A percentile compares a stretch with the other conserved stretches of the same genome.
phyloP scores from a whole-genome alignment of 148 eudicot species.

The Cornus kousa region DNA sequence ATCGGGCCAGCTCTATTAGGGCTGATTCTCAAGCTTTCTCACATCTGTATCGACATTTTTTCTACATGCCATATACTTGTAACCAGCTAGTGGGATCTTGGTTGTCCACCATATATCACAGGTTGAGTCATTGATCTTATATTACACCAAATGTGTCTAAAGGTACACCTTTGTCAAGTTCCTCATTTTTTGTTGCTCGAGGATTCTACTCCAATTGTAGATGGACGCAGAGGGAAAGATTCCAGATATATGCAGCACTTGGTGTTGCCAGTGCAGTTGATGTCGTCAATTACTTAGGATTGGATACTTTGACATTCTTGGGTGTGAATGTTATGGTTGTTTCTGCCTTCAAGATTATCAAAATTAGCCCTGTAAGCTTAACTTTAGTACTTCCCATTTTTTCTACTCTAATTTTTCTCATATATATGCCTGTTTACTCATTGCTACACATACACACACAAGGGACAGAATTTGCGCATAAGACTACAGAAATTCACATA shows the following conservation, averaged over 20 bases:
- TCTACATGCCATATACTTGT: constrained; percentile 23
- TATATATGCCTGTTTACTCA: too few species aligned
- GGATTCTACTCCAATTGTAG: constrained; percentile 26
- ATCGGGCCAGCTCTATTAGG: constrained; percentile 29
- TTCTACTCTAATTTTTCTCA: too few species aligned
- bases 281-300: constrained; percentile 90
- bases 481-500: background rate
- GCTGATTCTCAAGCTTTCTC: constrained; percentile 21
- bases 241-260: constrained; percentile 46
- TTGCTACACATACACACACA: too few species aligned
- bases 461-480: background rate
- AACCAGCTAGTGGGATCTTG: constrained; percentile 23
- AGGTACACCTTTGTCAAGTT: constrained; percentile 22
- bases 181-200: constrained; percentile 34
- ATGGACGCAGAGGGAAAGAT: constrained; percentile 27
- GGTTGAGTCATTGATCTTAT: constrained; percentile 26
- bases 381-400: background rate
- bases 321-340: constrained; percentile 84
- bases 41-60: constrained; percentile 27
- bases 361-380: constrained; percentile 86
- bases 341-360: constrained; percentile 74
- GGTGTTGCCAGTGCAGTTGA: constrained; percentile 84
- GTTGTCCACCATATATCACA: constrained; percentile 23
- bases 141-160: constrained; percentile 20
- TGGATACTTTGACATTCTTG: constrained; percentile 95